Conservation (phyloP, 2,329 filamentous ascomycete genomes). For the Colletotrichum sp. region DNA sequence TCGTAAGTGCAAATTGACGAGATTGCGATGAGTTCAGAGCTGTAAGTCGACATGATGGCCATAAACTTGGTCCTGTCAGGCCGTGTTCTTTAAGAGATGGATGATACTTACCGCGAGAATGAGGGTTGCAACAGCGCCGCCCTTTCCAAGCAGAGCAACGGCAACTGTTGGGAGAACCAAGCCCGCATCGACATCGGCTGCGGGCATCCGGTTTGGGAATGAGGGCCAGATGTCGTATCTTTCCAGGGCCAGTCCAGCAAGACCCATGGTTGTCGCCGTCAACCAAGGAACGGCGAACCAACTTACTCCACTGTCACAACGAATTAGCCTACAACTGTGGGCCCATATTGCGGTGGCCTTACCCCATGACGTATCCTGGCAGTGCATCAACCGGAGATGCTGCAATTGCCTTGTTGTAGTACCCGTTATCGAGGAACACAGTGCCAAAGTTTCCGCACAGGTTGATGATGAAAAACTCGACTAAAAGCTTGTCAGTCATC, state of each 20-base stretch:
- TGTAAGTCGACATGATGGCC: conserved; percentile 86
- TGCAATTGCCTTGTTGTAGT: conserved; percentile 94
- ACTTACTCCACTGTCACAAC: conserved; percentile 60
- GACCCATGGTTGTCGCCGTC: conserved; percentile 85
- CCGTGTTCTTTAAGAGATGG: fast-evolving
- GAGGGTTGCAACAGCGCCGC: conserved; percentile 79
- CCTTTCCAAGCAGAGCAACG: conserved; percentile 80
- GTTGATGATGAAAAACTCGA: conserved; percentile 92
- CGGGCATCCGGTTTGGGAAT: conserved; percentile 73
- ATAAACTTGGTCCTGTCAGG: conserved; percentile 60
- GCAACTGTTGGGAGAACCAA: conserved; percentile 86
- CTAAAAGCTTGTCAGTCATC: not conserved
- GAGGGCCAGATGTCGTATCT: conserved; percentile 74
- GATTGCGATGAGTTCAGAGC: conserved; percentile 84
- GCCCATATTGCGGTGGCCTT: not conserved
- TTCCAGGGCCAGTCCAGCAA: conserved; percentile 82
- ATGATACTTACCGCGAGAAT: conserved; percentile 61
- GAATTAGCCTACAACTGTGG: not conserved
- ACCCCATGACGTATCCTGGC: conserved; percentile 84
- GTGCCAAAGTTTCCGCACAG: conserved; percentile 83
- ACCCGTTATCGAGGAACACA: conserved; percentile 86
- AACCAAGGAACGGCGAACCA: conserved; percentile 97
- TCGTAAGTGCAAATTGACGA: conserved; percentile 84
- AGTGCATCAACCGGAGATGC: conserved; percentile 85
- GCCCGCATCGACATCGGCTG: conserved; percentile 79